phyloP scores from a whole-genome alignment of 169 alveolate species.

The Plasmodium fragile region DNA sequence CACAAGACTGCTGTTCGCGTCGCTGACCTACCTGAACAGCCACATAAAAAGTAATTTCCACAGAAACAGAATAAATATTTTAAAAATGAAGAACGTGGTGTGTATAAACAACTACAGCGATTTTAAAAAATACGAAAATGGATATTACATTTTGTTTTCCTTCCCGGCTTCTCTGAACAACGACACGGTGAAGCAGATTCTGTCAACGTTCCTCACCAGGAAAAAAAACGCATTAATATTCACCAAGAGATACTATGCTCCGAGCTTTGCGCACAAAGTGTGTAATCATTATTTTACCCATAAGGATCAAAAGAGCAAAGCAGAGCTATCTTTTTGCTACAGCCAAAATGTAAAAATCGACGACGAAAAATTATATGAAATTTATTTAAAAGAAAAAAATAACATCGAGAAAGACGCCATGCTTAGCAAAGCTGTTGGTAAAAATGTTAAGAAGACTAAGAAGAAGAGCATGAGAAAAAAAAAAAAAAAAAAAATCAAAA shows the following conservation, averaged over 20 bases:
- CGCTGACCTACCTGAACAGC: conserved; percentile 59
- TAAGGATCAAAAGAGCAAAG: background rate
- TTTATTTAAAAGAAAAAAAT: conserved; percentile 58
- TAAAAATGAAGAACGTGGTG: conserved; percentile 48
- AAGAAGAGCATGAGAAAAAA: background rate
- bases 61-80: conserved; percentile 59
- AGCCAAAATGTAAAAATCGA: conserved; percentile 36
- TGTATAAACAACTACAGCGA: conserved; percentile 44
- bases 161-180: conserved; percentile 59
- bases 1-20: conserved; percentile 29
- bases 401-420: conserved; percentile 37
- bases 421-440: conserved; percentile 1
- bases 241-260: conserved; percentile 13
- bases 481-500: conserved; percentile 24
- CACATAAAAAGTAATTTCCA: conserved; percentile 60
- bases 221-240: conserved; percentile 35
- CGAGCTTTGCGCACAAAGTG: conserved; percentile 15
- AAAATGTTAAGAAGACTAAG: conserved; percentile 14
- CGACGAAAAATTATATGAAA: conserved; percentile 50
- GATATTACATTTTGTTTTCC: conserved; percentile 56
- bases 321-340: conserved; percentile 15
- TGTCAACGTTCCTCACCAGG: conserved; percentile 49
- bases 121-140: conserved; percentile 69
- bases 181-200: conserved; percentile 31
- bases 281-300: conserved; percentile 14